Conservation (phyloP, 495 filamentous ascomycete genomes). For the Penicillium canescens region DNA sequence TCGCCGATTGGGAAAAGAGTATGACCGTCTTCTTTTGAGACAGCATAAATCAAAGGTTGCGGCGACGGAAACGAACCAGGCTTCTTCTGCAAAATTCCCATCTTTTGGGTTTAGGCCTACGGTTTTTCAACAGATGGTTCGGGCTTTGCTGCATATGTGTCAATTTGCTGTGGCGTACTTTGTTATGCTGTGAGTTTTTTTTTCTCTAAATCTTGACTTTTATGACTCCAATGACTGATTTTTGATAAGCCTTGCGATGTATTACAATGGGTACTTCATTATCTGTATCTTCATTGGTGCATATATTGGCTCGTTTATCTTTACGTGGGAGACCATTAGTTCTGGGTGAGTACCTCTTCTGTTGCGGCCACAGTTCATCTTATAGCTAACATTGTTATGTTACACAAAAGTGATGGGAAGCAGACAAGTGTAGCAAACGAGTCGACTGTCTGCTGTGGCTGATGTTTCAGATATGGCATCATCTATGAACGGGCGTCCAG, state of each 20-base stretch:
- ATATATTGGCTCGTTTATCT: slow-evolving; percentile 59
- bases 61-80: neutral
- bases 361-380: too few relatives aligned
- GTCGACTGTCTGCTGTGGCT: too few relatives aligned
- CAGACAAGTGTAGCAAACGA: too few relatives aligned
- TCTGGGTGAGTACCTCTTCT: neutral
- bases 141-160: slow-evolving; percentile 61
- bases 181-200: slow-evolving; percentile 53
- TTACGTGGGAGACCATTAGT: slow-evolving; percentile 51
- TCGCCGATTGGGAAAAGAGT: slow-evolving; percentile 58
- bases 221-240: too few relatives aligned
- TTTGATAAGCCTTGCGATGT: slow-evolving; percentile 50
- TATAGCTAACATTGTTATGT: too few relatives aligned
- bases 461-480: too few relatives aligned
- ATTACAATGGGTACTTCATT: slow-evolving; percentile 66
- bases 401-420: too few relatives aligned
- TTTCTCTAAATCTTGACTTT: too few relatives aligned
- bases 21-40: slow-evolving; percentile 58
- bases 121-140: slow-evolving; percentile 58
- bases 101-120: slow-evolving; percentile 42
- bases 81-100: slow-evolving; percentile 20
- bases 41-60: neutral
- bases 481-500: too few relatives aligned
- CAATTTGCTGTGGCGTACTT: slow-evolving; percentile 73
- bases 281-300: slow-evolving; percentile 64